Evolutionary conservation across 352 stramenopile genomes (phyloP), one percentile per base, ranked within the genome.

Genomic region (Pythium oligandrum): DNA sequence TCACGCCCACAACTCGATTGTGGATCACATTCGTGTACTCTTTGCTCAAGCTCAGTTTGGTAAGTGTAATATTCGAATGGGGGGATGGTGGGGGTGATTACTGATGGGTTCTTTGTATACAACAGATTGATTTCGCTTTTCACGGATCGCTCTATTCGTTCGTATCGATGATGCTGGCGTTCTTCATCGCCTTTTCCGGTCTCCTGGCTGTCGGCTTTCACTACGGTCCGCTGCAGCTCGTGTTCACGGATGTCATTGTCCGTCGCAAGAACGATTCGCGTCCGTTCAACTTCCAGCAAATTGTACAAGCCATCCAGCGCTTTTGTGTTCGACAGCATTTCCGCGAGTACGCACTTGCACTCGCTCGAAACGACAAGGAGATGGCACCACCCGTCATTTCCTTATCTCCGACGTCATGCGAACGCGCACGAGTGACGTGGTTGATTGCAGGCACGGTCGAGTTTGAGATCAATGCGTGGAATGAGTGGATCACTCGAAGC

Each of bases 61-160:
- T 91, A 59, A 33, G 66, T 61, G 11, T 17, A 3, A 3, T 5
- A 38, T 36, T 33, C 40, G 32, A 38, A 31, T 36, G 12, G 7
- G 17, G 5, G 35, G 11, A 30, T 55, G 37, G 36, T 26, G 17
- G 17, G 17, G 17, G 17, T 26, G 17, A 26, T 26, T 26, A 26
- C 17, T 26, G 17, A 26, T 26, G 17, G 17, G 17, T 26, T 26
- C 17, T 26, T 26, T 26, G 17, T 26, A 26, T 26, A 26, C 17
- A 26, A 35, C 34, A 88, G 70, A 91, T 91, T 50, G 74, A 88
- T 72, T 89, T 88, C 51, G 80, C 75, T 31, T 91, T 91, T 68
- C 80, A 86, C 52, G 80, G 71, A 51, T 86, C 80, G 32, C 66
- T 69, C 34, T 91, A 91, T 64, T 80, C 73, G 57, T 81, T 59